These are phyloP conservation scores for Xylariales sp. DNA, from an alignment of 2,329 filamentous ascomycete species.

Conservation along the genomic window DNA sequence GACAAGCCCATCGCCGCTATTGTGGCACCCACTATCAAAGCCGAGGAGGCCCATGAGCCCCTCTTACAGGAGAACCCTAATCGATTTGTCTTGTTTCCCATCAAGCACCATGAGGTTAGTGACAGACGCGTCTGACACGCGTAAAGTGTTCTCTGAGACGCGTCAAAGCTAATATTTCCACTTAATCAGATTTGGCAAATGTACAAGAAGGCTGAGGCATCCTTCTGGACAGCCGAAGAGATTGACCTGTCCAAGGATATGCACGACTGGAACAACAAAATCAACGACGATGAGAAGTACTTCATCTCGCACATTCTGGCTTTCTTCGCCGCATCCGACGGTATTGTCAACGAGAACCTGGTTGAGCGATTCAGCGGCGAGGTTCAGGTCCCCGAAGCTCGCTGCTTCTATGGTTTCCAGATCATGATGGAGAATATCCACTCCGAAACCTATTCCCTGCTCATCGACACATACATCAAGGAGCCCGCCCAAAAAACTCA, in stretches of 20 bases:
- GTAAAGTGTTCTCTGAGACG: conserved; percentile 53
- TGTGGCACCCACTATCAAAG: conserved; percentile 53
- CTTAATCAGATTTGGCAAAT: conserved; percentile 89
- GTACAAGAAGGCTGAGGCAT: conserved; percentile 99
- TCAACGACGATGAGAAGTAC: conserved; percentile 96
- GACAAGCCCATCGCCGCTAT: conserved; percentile 28
- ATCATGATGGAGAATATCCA: conserved; percentile 99
- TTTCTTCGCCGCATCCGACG: conserved; percentile 98
- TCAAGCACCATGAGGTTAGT: conserved; percentile 97
- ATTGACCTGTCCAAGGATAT: conserved; percentile 98
- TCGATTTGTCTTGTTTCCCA: conserved; percentile 95
- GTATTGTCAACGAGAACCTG: conserved; percentile 99
- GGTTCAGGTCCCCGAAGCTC: conserved; percentile 94
- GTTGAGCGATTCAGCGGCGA: conserved; percentile 96
- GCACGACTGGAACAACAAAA: conserved; percentile 97
- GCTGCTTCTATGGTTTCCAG: conserved; percentile 99
- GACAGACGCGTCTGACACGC: conserved; percentile 53
- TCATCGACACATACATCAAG: conserved; percentile 99
- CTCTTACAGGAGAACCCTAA: conserved; percentile 92
- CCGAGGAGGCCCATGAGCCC: conserved; percentile 77
- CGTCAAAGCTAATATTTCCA: conserved; percentile 32
- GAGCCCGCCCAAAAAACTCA: conserved; percentile 90
- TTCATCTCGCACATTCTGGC: conserved; percentile 98
- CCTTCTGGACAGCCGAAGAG: conserved; percentile 99
- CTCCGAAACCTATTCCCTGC: conserved; percentile 97